Percentiles rank a stretch among this genome's conserved stretches.
These are phyloP conservation scores for Eimeria maxima DNA, from an alignment of 169 alveolate species.

Conservation along the genomic window DNA sequence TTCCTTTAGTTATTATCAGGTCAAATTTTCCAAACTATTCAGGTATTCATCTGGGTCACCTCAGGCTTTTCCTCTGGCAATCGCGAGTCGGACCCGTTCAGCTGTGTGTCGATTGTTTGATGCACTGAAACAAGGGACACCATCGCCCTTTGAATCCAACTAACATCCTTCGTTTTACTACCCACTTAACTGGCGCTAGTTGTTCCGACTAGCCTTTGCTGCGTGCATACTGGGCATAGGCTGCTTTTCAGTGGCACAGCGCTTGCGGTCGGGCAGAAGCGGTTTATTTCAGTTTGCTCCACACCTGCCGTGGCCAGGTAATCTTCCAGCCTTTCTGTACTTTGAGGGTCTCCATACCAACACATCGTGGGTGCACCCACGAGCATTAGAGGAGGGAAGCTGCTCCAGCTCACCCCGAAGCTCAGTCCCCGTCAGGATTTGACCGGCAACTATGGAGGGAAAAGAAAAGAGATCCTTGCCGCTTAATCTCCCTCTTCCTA, in stretches of 20 bases:
- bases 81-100: constrained; percentile 25
- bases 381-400: not conserved
- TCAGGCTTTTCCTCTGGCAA: not conserved
- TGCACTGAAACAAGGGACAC: not conserved
- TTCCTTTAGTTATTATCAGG: not conserved
- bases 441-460: not conserved
- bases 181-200: not conserved
- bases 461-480: not conserved
- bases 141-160: not conserved
- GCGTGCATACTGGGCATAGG: not conserved
- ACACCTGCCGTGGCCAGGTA: not conserved
- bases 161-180: not conserved
- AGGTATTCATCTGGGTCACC: not conserved
- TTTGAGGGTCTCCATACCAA: not conserved
- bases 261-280: not conserved
- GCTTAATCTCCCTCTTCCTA: constrained; percentile 4
- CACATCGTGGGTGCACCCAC: not conserved
- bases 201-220: not conserved
- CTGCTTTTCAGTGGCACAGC: constrained; percentile 26
- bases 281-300: not conserved
- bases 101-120: not conserved
- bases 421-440: not conserved
- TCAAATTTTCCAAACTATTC: constrained; percentile 17
- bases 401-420: not conserved
- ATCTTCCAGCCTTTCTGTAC: not conserved